Evolutionary conservation across 2,329 filamentous ascomycete species (phyloP), one percentile per base, ranked within the genome.

Genomic region (Epichloe brachyelytri): DNA sequence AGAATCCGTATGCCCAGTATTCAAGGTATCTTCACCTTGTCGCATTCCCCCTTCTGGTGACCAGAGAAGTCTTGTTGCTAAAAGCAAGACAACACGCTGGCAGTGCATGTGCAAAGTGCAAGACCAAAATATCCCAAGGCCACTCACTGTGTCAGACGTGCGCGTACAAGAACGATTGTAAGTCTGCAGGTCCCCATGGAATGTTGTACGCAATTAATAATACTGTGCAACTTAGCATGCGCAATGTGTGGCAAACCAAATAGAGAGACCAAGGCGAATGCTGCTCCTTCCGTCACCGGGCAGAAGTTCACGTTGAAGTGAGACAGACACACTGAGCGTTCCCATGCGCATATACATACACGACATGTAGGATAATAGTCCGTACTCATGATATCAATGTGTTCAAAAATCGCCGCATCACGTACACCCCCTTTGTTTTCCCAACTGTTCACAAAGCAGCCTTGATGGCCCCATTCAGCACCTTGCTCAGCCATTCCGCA

Each of bases 1-100:
- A 82, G 65, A 83, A 84, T 55, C 80, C 80, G 0, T 84, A 82
- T 57, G 79, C 79, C 2, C 73, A 78, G 50, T 83, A 83, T 62
- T 73, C 79, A 10, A 61, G 57, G 59, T 59, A 38, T 12, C 55
- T n/a, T 4, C n/a, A 12, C 22, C 3, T 11, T n/a, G n/a, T n/a
- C 11, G 8, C 3, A 30, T 30, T 3, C 26, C 26, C 8, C 8
- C 10, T 11, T 10, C 10, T 30, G 30, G 30, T 30, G 30, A 4
- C 30, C 30, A 30, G 8, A 30, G 8, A 30, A 30, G 30, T 4
- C 30, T 7, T 11, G 6, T 33, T 11, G 17, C 22, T 44, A 44
- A 44, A 20, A 30, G 26, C 26, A 10, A 30, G 26, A 7, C 15
- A 12, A n/a, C 11, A 52, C 37, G 34, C 15, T 15, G 37, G 14